A percentile compares a stretch with the other conserved stretches of the same genome.
These are phyloP conservation scores for Centella asiatica DNA, from an alignment of 129 eudicot species.

Conservation along the genomic window DNA sequence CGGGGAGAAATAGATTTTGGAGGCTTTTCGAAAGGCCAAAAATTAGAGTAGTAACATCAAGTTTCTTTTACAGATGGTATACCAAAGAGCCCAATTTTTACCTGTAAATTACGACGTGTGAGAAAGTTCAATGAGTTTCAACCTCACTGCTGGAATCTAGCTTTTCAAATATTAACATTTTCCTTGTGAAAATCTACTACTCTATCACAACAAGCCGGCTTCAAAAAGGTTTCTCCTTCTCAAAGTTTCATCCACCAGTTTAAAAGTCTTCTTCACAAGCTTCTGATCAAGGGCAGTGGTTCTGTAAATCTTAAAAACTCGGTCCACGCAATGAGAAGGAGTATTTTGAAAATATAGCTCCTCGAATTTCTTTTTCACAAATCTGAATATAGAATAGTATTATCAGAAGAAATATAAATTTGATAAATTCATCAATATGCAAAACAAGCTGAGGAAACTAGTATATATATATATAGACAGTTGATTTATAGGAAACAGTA, in stretches of 20 bases:
- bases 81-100: conserved; percentile 21
- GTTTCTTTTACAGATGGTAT: conserved; percentile 19
- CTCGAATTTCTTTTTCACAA: conserved; percentile 96
- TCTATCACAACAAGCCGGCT: conserved; percentile 82
- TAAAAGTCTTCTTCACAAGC: conserved; percentile 96
- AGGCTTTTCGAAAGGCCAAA: conserved; percentile 10
- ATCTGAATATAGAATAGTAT: conserved; percentile 31
- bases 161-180: conserved; percentile 40
- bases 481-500: no score
- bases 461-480: background rate
- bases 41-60: conserved; percentile 10
- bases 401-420: background rate
- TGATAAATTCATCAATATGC: conserved; percentile 3
- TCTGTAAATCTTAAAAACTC: conserved; percentile 92
- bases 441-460: background rate
- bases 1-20: conserved; percentile 20
- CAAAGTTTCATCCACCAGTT: conserved; percentile 90
- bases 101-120: conserved; percentile 37
- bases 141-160: conserved; percentile 21
- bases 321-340: conserved; percentile 79
- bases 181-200: conserved; percentile 9
- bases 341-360: conserved; percentile 86
- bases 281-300: conserved; percentile 95
- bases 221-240: conserved; percentile 95
- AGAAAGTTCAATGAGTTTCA: conserved; percentile 19